Base-by-base conservation (phyloP, 176 grass and related monocot species). In the Dactylis glomerata region DNA sequence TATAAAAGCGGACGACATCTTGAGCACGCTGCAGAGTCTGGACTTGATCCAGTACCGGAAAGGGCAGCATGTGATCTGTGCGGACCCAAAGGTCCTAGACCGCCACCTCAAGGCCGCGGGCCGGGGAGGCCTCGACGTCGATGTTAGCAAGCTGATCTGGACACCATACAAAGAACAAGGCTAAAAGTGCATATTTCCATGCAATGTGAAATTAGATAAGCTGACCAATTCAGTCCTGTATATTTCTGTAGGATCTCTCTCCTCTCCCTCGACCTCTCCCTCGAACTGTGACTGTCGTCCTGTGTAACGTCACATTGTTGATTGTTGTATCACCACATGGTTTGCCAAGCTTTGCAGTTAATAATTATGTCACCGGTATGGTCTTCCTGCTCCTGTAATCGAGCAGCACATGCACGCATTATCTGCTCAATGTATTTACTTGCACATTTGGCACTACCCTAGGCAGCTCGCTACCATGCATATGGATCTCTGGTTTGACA, bases 111-210 rank as follows among this genome's bases (percentile, higher is more conserved):
- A 94, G 86, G 93, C 97, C 11, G 97, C 93, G 0, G 97, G 93
- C 10, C 89, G 97, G 9, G 93, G 97, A 17, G 93, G 97, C 45
- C 88, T 99, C 0, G 92, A 99, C 10, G 93, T 99, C 3, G 97
- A 99, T 62, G 93, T 96, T 62, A 80, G 88, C 90, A 99, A 96
- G 88, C 93, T 99, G 56, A 99, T 96, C 77, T 99, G 97, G 97
- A 96, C 97, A 20, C 97, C 97, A 63, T 96, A 99, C 82, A 99
- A 96, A 83, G 93, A 96, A 50, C 97, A 96, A 95, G 90, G 91
- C 79, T 94, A 90, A 88, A 37, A 74, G 14, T 33, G 1, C 36
- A 41, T 68, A 46, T 40, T 16, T 4, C 26, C 22, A 10, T 55
- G 66, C 30, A 20, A 72, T 75, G 81, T 64, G 0, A 33, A 54